Conservation (phyloP, 441 rosid species). For the Mallotus repandus region DNA sequence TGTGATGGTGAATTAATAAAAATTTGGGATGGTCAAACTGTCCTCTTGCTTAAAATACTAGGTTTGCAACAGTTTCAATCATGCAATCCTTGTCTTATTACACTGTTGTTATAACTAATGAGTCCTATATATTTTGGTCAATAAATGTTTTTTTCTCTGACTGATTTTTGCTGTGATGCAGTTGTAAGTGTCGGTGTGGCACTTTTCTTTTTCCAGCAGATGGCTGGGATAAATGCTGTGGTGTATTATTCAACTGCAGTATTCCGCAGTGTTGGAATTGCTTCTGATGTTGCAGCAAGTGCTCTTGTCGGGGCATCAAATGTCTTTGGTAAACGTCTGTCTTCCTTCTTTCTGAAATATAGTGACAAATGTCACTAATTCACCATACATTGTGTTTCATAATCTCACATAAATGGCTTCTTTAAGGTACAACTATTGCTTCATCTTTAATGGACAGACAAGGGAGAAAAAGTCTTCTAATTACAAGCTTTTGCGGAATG, state of each 20-base stretch:
- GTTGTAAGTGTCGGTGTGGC: conserved; percentile 98
- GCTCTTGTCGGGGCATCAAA: conserved; percentile 98
- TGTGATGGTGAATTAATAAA: background rate
- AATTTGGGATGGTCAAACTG: background rate
- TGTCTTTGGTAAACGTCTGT: conserved; percentile 63
- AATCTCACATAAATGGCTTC: conserved; percentile 13
- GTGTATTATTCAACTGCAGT: conserved; percentile 98
- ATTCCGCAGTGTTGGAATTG: conserved; percentile 86
- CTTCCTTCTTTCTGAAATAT: conserved; percentile 7
- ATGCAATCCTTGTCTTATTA: background rate
- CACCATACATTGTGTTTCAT: conserved; percentile 1
- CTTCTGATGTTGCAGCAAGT: conserved; percentile 98
- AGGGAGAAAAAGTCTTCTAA: conserved; percentile 92
- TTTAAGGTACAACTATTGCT: conserved; percentile 86
- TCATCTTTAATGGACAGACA: conserved; percentile 96
- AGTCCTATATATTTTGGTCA: conserved; percentile 4
- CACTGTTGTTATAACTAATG: conserved; percentile 1
- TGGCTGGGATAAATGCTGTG: conserved; percentile 98
- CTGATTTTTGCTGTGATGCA: conserved; percentile 35
- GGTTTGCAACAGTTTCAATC: background rate
- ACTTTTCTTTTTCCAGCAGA: conserved; percentile 95
- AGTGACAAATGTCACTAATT: background rate
- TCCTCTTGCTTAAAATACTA: background rate
- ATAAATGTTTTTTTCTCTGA: conserved; percentile 9
- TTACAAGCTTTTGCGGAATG: conserved; percentile 92